Evolutionary conservation across 345 rosid genomes (phyloP).

Genomic region (Arabidopsis arenosa): DNA sequence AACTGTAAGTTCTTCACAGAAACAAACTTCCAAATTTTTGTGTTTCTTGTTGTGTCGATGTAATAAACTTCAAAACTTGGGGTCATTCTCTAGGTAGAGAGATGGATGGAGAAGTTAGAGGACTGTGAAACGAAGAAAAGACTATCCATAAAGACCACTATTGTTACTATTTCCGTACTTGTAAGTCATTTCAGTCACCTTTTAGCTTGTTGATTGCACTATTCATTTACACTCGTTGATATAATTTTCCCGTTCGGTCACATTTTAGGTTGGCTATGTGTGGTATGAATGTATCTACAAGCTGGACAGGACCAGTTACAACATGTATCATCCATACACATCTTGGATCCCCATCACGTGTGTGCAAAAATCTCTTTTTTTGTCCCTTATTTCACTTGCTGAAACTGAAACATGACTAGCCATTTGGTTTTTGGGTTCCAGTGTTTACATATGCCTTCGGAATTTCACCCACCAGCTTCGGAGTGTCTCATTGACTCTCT

Average conservation of each 20-base stretch:
- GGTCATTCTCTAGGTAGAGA: conserved; percentile 71
- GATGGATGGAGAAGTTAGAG: conserved; percentile 97
- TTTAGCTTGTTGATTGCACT: conserved; percentile 2
- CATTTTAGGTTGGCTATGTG: conserved; percentile 77
- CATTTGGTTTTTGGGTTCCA: conserved; percentile 45
- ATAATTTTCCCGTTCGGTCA: neutral
- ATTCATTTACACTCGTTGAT: conserved; percentile 20
- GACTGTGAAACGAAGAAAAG: conserved; percentile 80
- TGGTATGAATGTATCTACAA: conserved; percentile 96
- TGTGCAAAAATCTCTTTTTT: conserved; percentile 35
- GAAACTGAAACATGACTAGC: conserved; percentile 26
- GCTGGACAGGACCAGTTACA: conserved; percentile 89
- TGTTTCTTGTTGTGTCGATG: conserved; percentile 16
- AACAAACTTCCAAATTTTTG: neutral
- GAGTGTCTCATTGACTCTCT: conserved; percentile 72
- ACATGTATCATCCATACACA: conserved; percentile 95
- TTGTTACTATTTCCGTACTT: conserved; percentile 56
- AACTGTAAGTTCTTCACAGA: conserved; percentile 57
- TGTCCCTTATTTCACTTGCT: neutral
- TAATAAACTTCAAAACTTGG: conserved; percentile 33
- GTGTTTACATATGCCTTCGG: conserved; percentile 91
- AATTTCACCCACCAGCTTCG: conserved; percentile 89
- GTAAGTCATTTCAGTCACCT: conserved; percentile 56
- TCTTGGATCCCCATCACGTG: conserved; percentile 99
- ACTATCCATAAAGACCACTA: conserved; percentile 63